Conservation (phyloP, 352 stramenopile species). For the Blastocystis sp. region DNA sequence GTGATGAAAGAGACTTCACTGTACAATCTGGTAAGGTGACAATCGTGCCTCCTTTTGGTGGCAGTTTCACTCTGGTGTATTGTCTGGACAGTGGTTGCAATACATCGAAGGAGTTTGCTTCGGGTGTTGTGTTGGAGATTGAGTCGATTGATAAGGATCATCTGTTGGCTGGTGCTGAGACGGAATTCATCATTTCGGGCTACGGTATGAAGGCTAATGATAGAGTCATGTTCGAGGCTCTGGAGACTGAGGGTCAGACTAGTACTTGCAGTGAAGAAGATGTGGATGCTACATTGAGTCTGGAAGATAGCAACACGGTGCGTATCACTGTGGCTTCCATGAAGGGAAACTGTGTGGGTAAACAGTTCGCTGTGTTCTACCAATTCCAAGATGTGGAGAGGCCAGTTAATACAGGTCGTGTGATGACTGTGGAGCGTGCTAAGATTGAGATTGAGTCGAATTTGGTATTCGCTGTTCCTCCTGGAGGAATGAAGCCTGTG, state of each 20-base stretch:
- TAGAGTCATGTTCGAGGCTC: background rate
- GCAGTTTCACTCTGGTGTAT: background rate
- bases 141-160: background rate
- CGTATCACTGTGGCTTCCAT: background rate
- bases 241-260: background rate
- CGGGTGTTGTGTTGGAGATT: background rate
- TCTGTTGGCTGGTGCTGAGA: background rate
- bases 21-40: background rate
- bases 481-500: background rate
- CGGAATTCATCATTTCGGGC: background rate
- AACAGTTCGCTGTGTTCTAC: slow-evolving; percentile 25
- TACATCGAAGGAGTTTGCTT: background rate
- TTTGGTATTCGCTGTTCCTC: slow-evolving; percentile 46
- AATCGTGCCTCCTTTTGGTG: background rate
- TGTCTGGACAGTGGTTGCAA: slow-evolving; percentile 9
- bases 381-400: background rate
- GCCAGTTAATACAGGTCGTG: background rate
- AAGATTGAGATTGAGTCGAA: background rate
- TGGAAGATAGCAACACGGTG: slow-evolving; percentile 37
- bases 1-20: background rate
- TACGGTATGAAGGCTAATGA: slow-evolving; percentile 22
- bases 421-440: background rate
- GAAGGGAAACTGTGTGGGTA: slow-evolving; percentile 8
- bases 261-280: background rate
- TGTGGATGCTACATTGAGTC: background rate